phyloP scores from a whole-genome alignment of 2,329 filamentous ascomycete species.

The Exophiala spinifera region DNA sequence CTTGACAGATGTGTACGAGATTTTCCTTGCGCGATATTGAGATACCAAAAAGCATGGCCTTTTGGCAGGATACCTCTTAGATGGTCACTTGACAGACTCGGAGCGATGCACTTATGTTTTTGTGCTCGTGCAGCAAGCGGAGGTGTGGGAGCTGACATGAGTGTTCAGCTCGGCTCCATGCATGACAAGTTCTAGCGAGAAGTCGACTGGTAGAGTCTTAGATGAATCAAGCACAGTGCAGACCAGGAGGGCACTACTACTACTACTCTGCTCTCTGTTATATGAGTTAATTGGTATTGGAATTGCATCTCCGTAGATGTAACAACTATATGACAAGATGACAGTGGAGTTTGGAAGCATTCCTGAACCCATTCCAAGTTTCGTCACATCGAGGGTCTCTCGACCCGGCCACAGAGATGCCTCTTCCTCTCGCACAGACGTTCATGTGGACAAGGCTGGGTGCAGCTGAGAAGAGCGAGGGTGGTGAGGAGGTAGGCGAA shows the following conservation, averaged over 20 bases:
- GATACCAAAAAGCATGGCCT: slow-evolving; percentile 26
- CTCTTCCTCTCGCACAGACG: neutral
- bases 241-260: too few relatives aligned
- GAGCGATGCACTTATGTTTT: slow-evolving; percentile 10
- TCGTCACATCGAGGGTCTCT: too few relatives aligned
- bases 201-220: too few relatives aligned
- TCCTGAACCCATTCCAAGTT: too few relatives aligned
- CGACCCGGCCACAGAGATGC: too few relatives aligned
- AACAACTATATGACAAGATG: too few relatives aligned
- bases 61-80: slow-evolving; percentile 4
- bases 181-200: neutral
- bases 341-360: too few relatives aligned
- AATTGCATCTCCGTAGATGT: too few relatives aligned
- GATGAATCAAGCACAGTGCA: too few relatives aligned
- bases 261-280: too few relatives aligned
- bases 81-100: slow-evolving; percentile 6
- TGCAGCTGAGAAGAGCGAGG: neutral
- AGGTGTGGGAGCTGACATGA: neutral
- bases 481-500: neutral
- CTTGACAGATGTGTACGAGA: slow-evolving; percentile 10
- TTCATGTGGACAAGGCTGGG: neutral
- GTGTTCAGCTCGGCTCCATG: neutral
- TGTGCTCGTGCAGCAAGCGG: neutral
- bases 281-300: too few relatives aligned
- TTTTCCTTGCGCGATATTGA: slow-evolving; percentile 18